A percentile compares a stretch with the other conserved stretches of the same genome.
These are phyloP conservation scores for Ceratobasidium sp. DNA, from an alignment of 1,284 basidiomycete genomes.

Conservation along the genomic window DNA sequence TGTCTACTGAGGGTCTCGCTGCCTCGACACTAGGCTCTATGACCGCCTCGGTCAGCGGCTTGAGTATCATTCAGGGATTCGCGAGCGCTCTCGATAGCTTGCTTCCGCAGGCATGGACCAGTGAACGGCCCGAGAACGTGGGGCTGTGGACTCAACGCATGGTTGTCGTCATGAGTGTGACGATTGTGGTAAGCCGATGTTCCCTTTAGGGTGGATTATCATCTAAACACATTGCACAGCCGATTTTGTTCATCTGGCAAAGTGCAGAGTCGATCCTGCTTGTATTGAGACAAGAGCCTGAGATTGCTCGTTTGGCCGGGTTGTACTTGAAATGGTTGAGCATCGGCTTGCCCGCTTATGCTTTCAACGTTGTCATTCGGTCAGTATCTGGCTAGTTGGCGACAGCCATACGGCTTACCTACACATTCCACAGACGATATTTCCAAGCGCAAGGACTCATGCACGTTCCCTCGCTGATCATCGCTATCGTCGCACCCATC, in stretches of 20 bases:
- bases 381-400: slow-evolving; percentile 51
- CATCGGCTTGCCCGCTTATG: slow-evolving; percentile 90
- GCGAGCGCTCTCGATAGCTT: slow-evolving; percentile 89
- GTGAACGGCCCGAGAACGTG: slow-evolving; percentile 79
- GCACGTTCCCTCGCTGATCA: slow-evolving; percentile 87
- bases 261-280: slow-evolving; percentile 86
- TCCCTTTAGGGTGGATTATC: slow-evolving; percentile 53
- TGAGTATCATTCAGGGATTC: slow-evolving; percentile 87
- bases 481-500: slow-evolving; percentile 86
- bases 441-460: slow-evolving; percentile 93
- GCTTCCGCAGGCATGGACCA: slow-evolving; percentile 92
- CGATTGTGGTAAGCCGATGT: slow-evolving; percentile 66
- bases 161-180: slow-evolving; percentile 73
- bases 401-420: not conserved
- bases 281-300: slow-evolving; percentile 84
- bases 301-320: slow-evolving; percentile 84
- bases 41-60: slow-evolving; percentile 79
- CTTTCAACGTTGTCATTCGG: slow-evolving; percentile 79
- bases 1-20: slow-evolving; percentile 85
- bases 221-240: slow-evolving; percentile 60
- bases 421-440: slow-evolving; percentile 71
- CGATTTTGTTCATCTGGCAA: slow-evolving; percentile 79
- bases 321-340: slow-evolving; percentile 83
- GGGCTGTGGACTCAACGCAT: slow-evolving; percentile 93
- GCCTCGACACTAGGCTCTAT: slow-evolving; percentile 89